Evolutionary conservation across 257 asterid species (phyloP).

Genomic region (Echium plantagineum): DNA sequence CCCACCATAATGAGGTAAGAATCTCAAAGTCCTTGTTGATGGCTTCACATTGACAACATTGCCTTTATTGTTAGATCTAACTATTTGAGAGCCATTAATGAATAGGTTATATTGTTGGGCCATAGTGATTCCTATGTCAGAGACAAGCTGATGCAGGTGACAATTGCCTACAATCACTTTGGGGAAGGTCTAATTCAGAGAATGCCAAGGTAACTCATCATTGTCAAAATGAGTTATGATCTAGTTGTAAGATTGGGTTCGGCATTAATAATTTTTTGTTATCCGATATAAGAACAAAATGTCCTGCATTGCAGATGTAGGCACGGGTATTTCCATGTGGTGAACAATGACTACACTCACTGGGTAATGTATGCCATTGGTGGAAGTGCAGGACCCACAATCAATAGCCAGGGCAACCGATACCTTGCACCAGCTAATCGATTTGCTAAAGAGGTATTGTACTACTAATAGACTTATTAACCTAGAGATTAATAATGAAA

Average conservation of each 20-base stretch:
- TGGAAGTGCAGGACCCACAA: conserved; percentile 1
- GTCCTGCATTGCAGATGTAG: neutral
- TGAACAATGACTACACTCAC: neutral
- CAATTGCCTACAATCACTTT: neutral
- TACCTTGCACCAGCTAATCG: neutral
- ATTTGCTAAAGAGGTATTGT: conserved; percentile 3
- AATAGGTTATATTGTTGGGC: neutral
- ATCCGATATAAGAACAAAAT: neutral
- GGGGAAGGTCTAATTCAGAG: neutral
- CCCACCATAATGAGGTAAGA: neutral
- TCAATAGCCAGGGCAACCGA: conserved; percentile 4
- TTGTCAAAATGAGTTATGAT: neutral
- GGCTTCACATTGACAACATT: neutral
- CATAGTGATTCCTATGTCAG: neutral
- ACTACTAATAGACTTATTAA: neutral
- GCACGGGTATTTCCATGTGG: neutral
- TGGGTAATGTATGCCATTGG: neutral
- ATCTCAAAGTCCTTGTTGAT: neutral
- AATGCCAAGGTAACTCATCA: neutral
- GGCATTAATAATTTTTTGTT: neutral
- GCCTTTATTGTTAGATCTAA: neutral
- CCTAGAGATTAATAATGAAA: too few relatives aligned
- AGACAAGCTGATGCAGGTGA: neutral
- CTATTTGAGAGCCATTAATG: neutral
- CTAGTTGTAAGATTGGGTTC: neutral